Conservation (phyloP, 83 land plant species). For the Picea mariana region DNA sequence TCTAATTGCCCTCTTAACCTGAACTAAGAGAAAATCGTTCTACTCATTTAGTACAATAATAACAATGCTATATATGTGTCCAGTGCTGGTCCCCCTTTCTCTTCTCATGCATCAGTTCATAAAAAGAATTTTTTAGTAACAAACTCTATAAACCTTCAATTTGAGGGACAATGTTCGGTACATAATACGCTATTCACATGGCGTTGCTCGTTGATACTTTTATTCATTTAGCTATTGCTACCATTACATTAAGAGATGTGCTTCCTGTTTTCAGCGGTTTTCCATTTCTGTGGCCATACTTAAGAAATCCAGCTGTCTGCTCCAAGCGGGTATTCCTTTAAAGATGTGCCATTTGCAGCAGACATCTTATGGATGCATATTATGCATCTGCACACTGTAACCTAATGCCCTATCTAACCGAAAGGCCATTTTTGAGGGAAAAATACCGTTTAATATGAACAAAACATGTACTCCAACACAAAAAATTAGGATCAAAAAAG, state of each 20-base stretch:
- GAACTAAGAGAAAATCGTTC: background rate
- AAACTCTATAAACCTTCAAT: background rate
- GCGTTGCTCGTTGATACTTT: background rate
- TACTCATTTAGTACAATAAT: background rate
- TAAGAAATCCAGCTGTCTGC: too few relatives aligned
- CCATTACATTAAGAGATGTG: too few relatives aligned
- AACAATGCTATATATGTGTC: background rate
- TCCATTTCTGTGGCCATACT: background rate
- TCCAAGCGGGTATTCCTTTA: background rate
- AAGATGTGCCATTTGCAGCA: background rate
- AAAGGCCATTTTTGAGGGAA: background rate
- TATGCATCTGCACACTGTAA: slow-evolving; percentile 1
- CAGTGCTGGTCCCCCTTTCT: background rate
- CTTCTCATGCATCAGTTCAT: background rate
- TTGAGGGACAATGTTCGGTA: background rate
- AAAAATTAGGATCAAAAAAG: background rate
- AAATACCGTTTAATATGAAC: background rate
- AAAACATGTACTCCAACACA: background rate
- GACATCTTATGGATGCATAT: background rate
- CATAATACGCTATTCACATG: background rate
- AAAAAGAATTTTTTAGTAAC: background rate
- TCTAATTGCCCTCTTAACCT: background rate
- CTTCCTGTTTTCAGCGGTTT: background rate
- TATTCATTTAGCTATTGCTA: background rate
- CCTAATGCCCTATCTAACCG: background rate